Base-by-base conservation (phyloP, 352 stramenopile species). In the Globisporangium camurandrum region DNA sequence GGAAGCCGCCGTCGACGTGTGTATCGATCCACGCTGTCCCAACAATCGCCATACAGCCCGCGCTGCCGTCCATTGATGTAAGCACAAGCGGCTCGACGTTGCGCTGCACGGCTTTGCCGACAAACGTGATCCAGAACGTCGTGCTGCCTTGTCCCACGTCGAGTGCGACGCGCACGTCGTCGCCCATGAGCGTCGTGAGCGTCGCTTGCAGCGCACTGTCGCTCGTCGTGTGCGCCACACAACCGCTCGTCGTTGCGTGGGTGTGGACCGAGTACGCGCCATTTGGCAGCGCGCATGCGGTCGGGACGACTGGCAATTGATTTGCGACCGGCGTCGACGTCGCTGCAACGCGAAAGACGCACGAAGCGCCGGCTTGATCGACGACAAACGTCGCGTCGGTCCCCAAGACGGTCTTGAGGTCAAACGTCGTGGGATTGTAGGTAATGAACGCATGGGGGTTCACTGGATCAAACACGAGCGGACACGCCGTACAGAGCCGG, bases 121-220 rank as follows among this genome's bases (percentile, higher is more conserved):
- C 74, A 56, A 98, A 98, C 3, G 91, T 97, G 23, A 98, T 77
- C 14, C 79, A 69, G 52, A 94, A 98, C 42, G 55, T 58, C 42
- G 55, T 58, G 28, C 47, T 24, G 17, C 76, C 78, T 37, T 82
- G 62, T 22, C 20, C 62, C 11, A 69, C 61, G 44, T 93, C 75
- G 14, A 73, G 64, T n/a, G 70, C 84, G 24, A 91, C 75, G 8
- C 34, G 65, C 28, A 92, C 71, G 3, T 66, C 60, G 38, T 94
- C 75, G 24, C 69, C 53, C 17, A 93, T 66, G 36, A 88, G 57
- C 0, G 36, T 57, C 8, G 53, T 56, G 0, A 93, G 42, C 7
- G 54, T 61, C 5, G 63, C 56, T 20, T 64, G 41, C 10, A 93
- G 36, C 1, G 24, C 49, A 0, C 48, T 30, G 0, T 61, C 64